Conservation (phyloP, 306 rosid species). For the Dryas octopetala region DNA sequence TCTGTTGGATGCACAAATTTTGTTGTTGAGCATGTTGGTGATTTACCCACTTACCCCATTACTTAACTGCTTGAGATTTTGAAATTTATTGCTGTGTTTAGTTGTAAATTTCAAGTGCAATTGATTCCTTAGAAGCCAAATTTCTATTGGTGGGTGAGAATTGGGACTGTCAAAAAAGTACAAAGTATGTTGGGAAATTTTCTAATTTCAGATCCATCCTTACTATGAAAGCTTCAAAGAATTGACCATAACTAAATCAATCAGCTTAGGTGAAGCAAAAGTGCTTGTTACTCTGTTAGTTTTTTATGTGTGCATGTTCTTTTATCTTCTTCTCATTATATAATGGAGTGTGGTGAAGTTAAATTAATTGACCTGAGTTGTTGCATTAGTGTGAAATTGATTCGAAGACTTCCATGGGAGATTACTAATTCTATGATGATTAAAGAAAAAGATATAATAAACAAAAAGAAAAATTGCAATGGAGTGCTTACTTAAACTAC, state of each 20-base stretch:
- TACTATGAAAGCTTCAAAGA: not conserved
- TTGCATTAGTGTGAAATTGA: not conserved
- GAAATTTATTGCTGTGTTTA: not conserved
- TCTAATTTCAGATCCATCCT: not conserved
- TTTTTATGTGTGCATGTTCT: not conserved
- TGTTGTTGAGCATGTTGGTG: not conserved
- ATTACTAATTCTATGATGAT: not conserved
- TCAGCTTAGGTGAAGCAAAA: not conserved
- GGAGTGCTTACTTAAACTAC: not conserved
- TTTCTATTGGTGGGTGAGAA: not conserved
- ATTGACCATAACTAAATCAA: not conserved
- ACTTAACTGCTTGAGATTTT: not conserved
- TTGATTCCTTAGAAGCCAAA: not conserved
- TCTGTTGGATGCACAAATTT: not conserved
- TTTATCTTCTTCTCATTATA: not conserved
- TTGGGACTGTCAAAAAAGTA: not conserved
- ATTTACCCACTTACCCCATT: not conserved
- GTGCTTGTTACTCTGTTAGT: not conserved
- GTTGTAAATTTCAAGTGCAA: not conserved
- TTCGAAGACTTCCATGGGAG: not conserved
- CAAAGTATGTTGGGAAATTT: not conserved
- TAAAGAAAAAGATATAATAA: too few species aligned
- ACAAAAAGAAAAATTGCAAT: not conserved
- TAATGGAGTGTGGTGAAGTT: not conserved
- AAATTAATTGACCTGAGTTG: not conserved